phyloP scores from a whole-genome alignment of 768 basidiomycete species.

The Lactarius sp. region DNA sequence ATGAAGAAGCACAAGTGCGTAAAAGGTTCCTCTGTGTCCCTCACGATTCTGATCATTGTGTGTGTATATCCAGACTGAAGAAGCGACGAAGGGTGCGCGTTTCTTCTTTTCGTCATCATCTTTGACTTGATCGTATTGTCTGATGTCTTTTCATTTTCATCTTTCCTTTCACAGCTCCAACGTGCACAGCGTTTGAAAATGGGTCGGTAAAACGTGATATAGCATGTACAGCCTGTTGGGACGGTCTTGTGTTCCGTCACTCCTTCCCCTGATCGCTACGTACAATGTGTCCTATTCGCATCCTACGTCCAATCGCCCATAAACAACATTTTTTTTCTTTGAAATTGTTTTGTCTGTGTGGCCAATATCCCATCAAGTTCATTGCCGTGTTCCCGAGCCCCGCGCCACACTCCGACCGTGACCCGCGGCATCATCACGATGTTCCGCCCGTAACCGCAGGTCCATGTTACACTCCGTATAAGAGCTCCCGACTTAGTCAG shows the following conservation, averaged over 20 bases:
- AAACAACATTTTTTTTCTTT: neutral
- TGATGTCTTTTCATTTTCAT: neutral
- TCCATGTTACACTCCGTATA: too few species aligned
- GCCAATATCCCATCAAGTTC: neutral
- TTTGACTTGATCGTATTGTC: neutral
- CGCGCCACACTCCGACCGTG: neutral
- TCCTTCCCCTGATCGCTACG: neutral
- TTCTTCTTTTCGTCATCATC: neutral
- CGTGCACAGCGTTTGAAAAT: conserved; percentile 25
- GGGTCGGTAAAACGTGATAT: conserved; percentile 13
- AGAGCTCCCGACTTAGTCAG: too few species aligned
- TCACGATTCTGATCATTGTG: conserved; percentile 3
- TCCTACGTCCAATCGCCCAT: neutral
- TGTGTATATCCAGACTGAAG: conserved; percentile 54
- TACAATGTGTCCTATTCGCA: neutral
- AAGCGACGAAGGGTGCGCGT: conserved; percentile 78
- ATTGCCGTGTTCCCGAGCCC: too few species aligned
- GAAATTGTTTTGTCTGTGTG: too few species aligned
- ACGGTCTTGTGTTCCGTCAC: neutral
- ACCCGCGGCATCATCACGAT: neutral
- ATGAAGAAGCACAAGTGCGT: conserved; percentile 97
- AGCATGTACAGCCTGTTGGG: conserved; percentile 2
- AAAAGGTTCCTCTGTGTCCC: conserved; percentile 11
- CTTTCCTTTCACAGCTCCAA: conserved; percentile 10
- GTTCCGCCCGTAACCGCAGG: too few species aligned